Base-by-base conservation (phyloP, 192 early-diverging fungal species). In the Diversispora epigaea region DNA sequence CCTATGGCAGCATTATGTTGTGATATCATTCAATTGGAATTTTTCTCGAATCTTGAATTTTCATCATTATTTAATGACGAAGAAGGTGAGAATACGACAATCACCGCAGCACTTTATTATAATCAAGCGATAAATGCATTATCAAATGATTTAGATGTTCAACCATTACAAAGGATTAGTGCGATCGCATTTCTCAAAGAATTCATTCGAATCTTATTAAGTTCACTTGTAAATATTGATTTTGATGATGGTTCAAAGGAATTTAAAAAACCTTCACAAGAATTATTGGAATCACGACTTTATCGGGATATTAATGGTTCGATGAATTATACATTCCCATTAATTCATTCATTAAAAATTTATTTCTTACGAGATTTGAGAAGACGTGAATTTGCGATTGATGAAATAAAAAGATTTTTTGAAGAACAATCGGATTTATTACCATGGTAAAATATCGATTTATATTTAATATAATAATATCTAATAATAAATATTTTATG, bases 301-400 rank as follows among this genome's bases (percentile, higher is more conserved):
- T 3, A 71, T 4, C 40, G 47, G 17, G 19, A 49, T 6, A 19
- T 69, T 6, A 77, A 77, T 44, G n/a, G 22, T 54, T 7, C 39
- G 4, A 41, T 77, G 62, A 17, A 10, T 21, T 19, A 44, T 11
- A 14, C 43, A 19, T 17, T 56, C 21, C 68, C 76, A 71, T 22
- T 58, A 21, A 68, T 77, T 14, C n/a, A 70, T 14, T 70, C 76
- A 12, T 43, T 70, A 12, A 55, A 58, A n/a, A 14, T 77, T 19
- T 77, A 77, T 70, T 72, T 77, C 21, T 49, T 77, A 21, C 73
- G 55, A 57, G 65, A 67, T 14, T 52, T 76, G 15, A 65, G 75
- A 10, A 14, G 22, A 52, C 54, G 75, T 19, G 54, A 39, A 12
- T 68, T 70, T 54, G 17, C 39, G 19, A 39, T 69, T n/a, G 22